phyloP scores from a whole-genome alignment of 1,139 yeast genomes.

The Hyphopichia burtonii region DNA sequence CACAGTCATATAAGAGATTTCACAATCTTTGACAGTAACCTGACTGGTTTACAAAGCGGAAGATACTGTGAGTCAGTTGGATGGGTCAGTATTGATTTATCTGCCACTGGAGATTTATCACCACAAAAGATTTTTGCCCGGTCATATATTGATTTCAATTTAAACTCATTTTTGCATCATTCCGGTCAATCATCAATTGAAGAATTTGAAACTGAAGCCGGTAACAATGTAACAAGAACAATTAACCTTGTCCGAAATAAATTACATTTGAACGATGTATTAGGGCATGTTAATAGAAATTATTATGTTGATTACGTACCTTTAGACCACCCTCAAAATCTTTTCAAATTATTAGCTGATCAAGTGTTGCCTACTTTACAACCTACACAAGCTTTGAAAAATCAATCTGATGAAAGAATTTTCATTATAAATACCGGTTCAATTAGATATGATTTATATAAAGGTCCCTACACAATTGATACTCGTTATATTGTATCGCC shows the following conservation, averaged over 20 bases:
- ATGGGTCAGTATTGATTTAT: slow-evolving; percentile 61
- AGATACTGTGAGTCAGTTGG: slow-evolving; percentile 92
- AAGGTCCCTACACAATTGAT: slow-evolving; percentile 82
- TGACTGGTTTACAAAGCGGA: slow-evolving; percentile 86
- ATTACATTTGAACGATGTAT: slow-evolving; percentile 53
- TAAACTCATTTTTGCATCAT: slow-evolving; percentile 68
- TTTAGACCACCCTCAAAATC: slow-evolving; percentile 54
- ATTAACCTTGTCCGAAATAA: slow-evolving; percentile 46
- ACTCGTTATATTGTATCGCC: slow-evolving; percentile 85
- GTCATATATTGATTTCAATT: slow-evolving; percentile 78
- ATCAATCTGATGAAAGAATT: slow-evolving; percentile 43
- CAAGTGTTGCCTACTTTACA: slow-evolving; percentile 59
- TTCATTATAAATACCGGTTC: slow-evolving; percentile 86
- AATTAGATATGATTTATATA: slow-evolving; percentile 80
- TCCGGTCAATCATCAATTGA: slow-evolving; percentile 26
- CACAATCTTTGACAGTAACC: slow-evolving; percentile 58
- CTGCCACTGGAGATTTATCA: slow-evolving; percentile 6
- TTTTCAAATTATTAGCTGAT: slow-evolving; percentile 60
- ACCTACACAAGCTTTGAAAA: slow-evolving; percentile 9
- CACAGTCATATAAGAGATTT: slow-evolving; percentile 93
- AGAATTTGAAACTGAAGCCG: slow-evolving; percentile 49
- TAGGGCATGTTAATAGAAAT: slow-evolving; percentile 59
- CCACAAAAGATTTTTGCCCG: slow-evolving; percentile 42
- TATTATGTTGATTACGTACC: slow-evolving; percentile 74
- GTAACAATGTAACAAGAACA: slow-evolving; percentile 44